These are phyloP conservation scores for Leavenworthia alabamica DNA, from an alignment of 345 rosid species.

Conservation along the genomic window DNA sequence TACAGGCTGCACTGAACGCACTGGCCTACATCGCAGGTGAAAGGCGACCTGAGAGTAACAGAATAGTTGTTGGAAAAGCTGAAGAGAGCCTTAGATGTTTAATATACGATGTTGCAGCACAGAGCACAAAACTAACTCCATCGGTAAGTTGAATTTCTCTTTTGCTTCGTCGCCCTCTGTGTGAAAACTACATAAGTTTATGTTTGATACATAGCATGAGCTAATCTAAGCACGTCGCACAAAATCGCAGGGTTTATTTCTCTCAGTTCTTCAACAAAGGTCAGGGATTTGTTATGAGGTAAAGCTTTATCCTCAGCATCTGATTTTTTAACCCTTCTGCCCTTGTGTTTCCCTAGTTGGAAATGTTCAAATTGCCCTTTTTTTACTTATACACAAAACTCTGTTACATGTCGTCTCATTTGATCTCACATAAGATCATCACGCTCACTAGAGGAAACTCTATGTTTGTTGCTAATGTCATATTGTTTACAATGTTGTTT, in stretches of 20 bases:
- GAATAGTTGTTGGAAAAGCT: conserved; percentile 46
- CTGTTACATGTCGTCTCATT: not conserved
- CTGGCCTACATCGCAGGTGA: conserved; percentile 76
- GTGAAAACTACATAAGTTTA: not conserved
- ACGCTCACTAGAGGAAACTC: not conserved
- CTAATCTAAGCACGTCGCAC: not conserved
- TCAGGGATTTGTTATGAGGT: conserved; percentile 72
- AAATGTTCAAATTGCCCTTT: not conserved
- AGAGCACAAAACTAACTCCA: conserved; percentile 72
- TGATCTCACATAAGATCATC: not conserved
- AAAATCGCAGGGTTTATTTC: conserved; percentile 62
- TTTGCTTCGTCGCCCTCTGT: not conserved
- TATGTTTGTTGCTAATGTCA: not conserved
- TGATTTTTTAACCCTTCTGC: not conserved
- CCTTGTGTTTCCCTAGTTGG: not conserved
- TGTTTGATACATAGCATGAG: conserved; percentile 3
- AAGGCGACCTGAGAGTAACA: conserved; percentile 42
- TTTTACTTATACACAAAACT: not conserved
- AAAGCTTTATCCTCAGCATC: conserved; percentile 20
- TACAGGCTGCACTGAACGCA: conserved; percentile 80
- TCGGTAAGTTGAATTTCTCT: conserved; percentile 41
- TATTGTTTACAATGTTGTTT: conserved; percentile 18
- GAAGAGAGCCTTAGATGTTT: conserved; percentile 68
- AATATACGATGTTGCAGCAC: conserved; percentile 71
- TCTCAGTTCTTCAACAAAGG: conserved; percentile 71